A percentile compares a stretch with the other conserved stretches of the same genome.
phyloP scores from a whole-genome alignment of 768 basidiomycete species.

The Lepiota brunneoincarnata region DNA sequence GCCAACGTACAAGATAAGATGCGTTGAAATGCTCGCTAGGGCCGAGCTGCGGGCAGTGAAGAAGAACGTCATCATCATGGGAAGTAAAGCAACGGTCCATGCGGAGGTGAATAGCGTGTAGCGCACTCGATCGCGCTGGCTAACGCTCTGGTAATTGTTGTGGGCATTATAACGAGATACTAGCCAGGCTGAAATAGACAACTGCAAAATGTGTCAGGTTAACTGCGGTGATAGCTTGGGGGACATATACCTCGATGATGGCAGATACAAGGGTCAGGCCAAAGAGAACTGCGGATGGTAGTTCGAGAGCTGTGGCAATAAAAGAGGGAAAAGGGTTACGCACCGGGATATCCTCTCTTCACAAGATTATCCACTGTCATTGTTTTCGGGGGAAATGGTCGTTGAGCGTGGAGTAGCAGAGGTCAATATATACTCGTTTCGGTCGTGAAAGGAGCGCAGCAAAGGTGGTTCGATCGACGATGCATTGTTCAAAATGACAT shows the following conservation, averaged over 20 bases:
- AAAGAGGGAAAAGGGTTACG: neutral
- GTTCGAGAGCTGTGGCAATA: neutral
- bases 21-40: constrained; percentile 60
- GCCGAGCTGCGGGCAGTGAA: constrained; percentile 45
- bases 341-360: constrained; percentile 12
- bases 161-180: constrained; percentile 55
- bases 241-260: neutral
- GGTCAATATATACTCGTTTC: constrained; percentile 6
- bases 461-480: constrained; percentile 1
- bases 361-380: constrained; percentile 11
- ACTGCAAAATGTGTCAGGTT: constrained; percentile 29
- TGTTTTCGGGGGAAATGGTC: neutral
- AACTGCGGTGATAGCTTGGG: no score
- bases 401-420: neutral
- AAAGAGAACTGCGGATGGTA: constrained; percentile 1
- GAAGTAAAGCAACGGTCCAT: constrained; percentile 64
- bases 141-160: constrained; percentile 45
- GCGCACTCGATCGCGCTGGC: constrained; percentile 59
- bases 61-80: constrained; percentile 55
- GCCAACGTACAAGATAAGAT: constrained; percentile 57
- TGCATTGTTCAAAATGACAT: constrained; percentile 8
- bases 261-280: neutral
- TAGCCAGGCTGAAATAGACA: constrained; percentile 73
- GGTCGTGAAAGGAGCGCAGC: constrained; percentile 9
- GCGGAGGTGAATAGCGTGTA: constrained; percentile 69